Evolutionary conservation across 2,329 filamentous ascomycete species (phyloP), one percentile per base, ranked within the genome.

Genomic region (Polytolypa hystricis): DNA sequence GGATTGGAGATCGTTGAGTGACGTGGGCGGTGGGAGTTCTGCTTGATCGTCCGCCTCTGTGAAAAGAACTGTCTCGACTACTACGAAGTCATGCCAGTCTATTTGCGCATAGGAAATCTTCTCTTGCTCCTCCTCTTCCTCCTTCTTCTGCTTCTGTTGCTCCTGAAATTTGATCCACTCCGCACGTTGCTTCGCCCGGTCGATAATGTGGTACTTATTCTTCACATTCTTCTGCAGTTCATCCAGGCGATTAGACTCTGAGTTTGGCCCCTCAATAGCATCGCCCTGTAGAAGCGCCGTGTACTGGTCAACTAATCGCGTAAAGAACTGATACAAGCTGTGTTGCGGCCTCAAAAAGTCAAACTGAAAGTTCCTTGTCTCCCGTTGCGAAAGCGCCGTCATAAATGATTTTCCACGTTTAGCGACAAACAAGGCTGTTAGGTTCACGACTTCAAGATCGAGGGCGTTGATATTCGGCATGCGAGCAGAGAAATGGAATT

Each of bases 401-500:
- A 94, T 84, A 64, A 91, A 98, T 42, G 81, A 79, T 42, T 87
- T 79, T 10, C 91, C 91, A 52, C 93, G 89, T 62, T 89, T 87
- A 35, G 91, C 91, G 33, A 89, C 85, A 60, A 91, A 95, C 17
- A 93, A 69, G 14, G 91, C 91, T 23, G 89, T 94, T 53, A 94
- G 63, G 44, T 71, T 73, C 40, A 79, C 65, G 16, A 79, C 69
- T 36, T 79, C 77, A 42, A 96, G 66, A 69, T 98, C 91, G 60
- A 93, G 84, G 46, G 93, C 85, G 62, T 81, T 94, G 64, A 98
- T 94, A 48, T 87, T 89, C 40, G 91, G 91, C 84, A 96, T 94
- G 56, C 87, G 82, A 49, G 91, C 87, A 38, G 85, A 94, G 65
- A 95, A 98, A 48, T 83, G 76, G 54, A 93, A 96, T 51, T 87